Evolutionary conservation across 2,329 filamentous ascomycete species (phyloP).

Genomic region (Akanthomyces dipterigenus): DNA sequence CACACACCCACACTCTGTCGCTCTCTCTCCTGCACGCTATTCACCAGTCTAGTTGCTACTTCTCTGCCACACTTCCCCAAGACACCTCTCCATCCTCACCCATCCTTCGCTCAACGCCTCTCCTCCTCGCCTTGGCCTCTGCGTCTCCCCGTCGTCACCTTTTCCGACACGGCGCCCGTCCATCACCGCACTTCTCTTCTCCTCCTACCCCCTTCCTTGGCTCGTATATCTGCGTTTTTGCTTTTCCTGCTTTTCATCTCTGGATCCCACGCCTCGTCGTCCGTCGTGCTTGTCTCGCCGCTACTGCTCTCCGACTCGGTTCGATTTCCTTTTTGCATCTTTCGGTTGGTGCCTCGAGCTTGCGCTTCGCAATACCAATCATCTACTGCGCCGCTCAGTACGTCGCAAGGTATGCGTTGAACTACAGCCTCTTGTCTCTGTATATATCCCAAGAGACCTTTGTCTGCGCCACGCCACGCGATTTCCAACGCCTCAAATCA

Average conservation of each 20-base stretch:
- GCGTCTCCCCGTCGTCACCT: background rate
- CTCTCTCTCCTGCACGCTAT: background rate
- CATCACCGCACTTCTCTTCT: background rate
- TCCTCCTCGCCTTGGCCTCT: background rate
- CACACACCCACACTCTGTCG: background rate
- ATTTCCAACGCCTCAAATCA: background rate
- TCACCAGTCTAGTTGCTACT: background rate
- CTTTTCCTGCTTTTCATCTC: slow-evolving; percentile 2
- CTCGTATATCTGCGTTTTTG: background rate
- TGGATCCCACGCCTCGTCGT: background rate
- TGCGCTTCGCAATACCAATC: background rate
- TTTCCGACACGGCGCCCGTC: background rate
- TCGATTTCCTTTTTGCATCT: background rate
- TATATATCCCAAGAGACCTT: background rate
- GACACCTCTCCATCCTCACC: background rate
- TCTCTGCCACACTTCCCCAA: background rate
- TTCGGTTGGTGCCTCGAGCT: background rate
- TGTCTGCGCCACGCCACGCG: background rate
- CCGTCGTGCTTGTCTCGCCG: background rate
- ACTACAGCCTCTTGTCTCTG: background rate
- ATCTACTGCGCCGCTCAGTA: background rate
- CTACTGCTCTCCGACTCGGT: background rate
- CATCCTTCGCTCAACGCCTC: background rate
- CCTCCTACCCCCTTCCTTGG: background rate
- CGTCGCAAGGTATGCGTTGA: background rate